Conservation (phyloP, 768 basidiomycete species). For the Cystofilobasidium ferigula region DNA sequence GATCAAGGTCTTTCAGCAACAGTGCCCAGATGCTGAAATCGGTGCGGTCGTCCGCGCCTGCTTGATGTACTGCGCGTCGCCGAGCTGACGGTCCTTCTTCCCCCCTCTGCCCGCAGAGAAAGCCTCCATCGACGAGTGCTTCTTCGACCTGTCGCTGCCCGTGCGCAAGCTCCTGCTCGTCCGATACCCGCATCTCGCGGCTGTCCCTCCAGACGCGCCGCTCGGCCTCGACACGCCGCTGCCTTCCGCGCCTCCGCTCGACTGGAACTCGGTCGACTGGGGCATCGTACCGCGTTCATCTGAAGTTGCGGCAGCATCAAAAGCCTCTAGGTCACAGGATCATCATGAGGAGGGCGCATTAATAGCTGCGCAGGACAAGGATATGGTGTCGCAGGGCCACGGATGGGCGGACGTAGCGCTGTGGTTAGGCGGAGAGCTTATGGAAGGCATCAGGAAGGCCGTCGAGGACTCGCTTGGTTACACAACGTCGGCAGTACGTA, state of each 20-base stretch:
- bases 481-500: conserved; percentile 77
- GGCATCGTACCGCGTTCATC: background rate
- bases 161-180: conserved; percentile 64
- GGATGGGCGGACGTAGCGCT: conserved; percentile 89
- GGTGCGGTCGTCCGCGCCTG: conserved; percentile 46
- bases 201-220: conserved; percentile 57
- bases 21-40: conserved; percentile 66
- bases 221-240: conserved; percentile 64
- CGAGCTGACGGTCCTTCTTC: background rate
- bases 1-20: conserved; percentile 65
- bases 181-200: conserved; percentile 62
- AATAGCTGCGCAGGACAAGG: too few species aligned
- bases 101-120: conserved; percentile 53
- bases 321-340: too few species aligned
- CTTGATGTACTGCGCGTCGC: background rate
- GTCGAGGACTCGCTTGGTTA: conserved; percentile 68
- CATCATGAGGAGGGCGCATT: too few species aligned
- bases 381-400: background rate
- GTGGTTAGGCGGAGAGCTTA: conserved; percentile 75
- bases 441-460: conserved; percentile 59
- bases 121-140: conserved; percentile 95
- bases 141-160: conserved; percentile 76
- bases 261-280: conserved; percentile 31
- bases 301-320: background rate
- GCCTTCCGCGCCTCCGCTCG: conserved; percentile 35